These are phyloP conservation scores for Alternaria infectoria DNA, from an alignment of 2,329 filamentous ascomycete species.

Conservation along the genomic window DNA sequence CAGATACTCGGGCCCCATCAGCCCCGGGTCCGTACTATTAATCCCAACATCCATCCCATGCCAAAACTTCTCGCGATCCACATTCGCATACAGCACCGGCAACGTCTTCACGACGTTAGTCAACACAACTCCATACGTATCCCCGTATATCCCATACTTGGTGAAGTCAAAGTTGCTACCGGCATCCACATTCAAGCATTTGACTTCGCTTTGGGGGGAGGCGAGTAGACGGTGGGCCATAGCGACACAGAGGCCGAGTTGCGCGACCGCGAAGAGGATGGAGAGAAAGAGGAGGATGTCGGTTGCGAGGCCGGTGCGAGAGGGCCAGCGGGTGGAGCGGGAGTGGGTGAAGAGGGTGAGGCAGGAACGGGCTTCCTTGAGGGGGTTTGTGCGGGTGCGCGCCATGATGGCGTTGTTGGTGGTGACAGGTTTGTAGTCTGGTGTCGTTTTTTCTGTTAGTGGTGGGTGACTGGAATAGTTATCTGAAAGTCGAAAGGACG, in stretches of 20 bases:
- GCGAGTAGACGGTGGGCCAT: not conserved
- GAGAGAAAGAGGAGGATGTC: not conserved
- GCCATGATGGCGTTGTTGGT: slow-evolving; percentile 2
- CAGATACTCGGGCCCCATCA: not conserved
- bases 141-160: not conserved
- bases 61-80: not conserved
- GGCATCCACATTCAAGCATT: not conserved
- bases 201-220: not conserved
- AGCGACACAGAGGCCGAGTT: not conserved
- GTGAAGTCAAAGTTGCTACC: not conserved
- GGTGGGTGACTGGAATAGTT: not conserved
- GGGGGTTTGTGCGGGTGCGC: not conserved
- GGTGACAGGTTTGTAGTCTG: not conserved
- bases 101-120: not conserved
- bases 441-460: not conserved
- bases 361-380: not conserved
- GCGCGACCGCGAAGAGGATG: not conserved
- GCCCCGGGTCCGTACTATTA: not conserved
- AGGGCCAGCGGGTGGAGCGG: slow-evolving; percentile 8
- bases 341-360: not conserved
- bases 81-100: not conserved
- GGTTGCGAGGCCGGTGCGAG: not conserved
- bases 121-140: not conserved
- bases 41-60: not conserved
- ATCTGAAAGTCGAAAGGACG: not conserved